phyloP scores from a whole-genome alignment of 2,329 filamentous ascomycete genomes.

The Chaetomium globosum region DNA sequence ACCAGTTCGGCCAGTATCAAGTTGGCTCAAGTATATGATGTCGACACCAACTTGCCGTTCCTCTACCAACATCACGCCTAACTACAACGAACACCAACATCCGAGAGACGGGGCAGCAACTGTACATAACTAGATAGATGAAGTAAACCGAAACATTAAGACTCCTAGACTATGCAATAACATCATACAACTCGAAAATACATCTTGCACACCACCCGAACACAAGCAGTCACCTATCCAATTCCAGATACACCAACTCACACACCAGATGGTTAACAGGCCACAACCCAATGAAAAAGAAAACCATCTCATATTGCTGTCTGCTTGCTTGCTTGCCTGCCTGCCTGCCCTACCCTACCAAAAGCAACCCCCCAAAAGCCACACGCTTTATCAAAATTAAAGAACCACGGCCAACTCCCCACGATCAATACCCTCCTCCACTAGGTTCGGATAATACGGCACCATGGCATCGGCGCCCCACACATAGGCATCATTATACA shows the following conservation, averaged over 20 bases:
- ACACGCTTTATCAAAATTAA: constrained; percentile 49
- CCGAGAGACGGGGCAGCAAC: neutral
- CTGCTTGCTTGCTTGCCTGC: neutral
- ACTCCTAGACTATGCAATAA: neutral
- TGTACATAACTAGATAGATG: neutral
- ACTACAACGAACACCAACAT: neutral
- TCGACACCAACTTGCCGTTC: neutral
- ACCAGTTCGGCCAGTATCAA: too few relatives aligned
- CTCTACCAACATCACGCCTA: neutral
- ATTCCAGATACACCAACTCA: neutral
- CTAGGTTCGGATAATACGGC: constrained; percentile 88
- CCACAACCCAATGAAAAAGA: constrained; percentile 2
- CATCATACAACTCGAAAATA: neutral
- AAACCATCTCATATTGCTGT: constrained; percentile 10
- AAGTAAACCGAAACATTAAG: neutral
- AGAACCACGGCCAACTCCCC: constrained; percentile 82
- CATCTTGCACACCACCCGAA: neutral
- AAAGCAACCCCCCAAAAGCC: neutral
- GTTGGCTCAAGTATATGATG: neutral
- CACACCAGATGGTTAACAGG: neutral
- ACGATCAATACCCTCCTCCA: constrained; percentile 76
- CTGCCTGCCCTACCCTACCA: neutral
- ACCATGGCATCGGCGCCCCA: constrained; percentile 92
- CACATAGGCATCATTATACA: constrained; percentile 97
- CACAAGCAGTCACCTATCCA: neutral